These are phyloP conservation scores for Digitaria exilis DNA, from an alignment of 202 grass and related monocot species.

Conservation along the genomic window DNA sequence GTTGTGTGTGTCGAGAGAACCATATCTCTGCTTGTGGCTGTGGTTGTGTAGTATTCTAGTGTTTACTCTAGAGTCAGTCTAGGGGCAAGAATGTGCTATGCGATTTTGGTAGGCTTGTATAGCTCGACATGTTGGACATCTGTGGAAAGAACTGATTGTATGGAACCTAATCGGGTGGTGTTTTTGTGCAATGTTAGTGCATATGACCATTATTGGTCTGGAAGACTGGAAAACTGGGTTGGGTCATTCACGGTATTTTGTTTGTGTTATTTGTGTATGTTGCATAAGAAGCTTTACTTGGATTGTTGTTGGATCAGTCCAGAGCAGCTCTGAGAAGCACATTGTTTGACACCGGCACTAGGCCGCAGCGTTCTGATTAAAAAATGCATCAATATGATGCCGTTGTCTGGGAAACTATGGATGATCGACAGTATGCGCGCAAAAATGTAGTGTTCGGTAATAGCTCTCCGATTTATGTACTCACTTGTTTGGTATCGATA, in stretches of 20 bases:
- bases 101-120: slow-evolving; percentile 26
- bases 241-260: neutral
- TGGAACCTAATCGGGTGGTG: neutral
- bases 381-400: neutral
- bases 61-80: neutral
- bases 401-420: neutral
- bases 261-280: neutral
- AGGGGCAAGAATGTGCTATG: neutral
- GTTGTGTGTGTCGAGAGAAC: neutral
- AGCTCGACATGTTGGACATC: neutral
- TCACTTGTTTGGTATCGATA: too few species aligned
- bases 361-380: neutral
- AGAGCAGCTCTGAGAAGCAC: neutral
- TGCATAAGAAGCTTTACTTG: neutral
- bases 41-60: neutral
- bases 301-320: neutral
- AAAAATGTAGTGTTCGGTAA: too few species aligned
- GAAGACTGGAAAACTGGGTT: neutral
- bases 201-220: neutral
- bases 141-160: neutral
- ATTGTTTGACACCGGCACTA: neutral
- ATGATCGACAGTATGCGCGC: neutral
- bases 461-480: too few species aligned
- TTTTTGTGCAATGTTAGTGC: neutral
- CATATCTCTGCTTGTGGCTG: neutral